Conservation (phyloP, 2,329 filamentous ascomycete genomes). For the Cladosporium sp. region DNA sequence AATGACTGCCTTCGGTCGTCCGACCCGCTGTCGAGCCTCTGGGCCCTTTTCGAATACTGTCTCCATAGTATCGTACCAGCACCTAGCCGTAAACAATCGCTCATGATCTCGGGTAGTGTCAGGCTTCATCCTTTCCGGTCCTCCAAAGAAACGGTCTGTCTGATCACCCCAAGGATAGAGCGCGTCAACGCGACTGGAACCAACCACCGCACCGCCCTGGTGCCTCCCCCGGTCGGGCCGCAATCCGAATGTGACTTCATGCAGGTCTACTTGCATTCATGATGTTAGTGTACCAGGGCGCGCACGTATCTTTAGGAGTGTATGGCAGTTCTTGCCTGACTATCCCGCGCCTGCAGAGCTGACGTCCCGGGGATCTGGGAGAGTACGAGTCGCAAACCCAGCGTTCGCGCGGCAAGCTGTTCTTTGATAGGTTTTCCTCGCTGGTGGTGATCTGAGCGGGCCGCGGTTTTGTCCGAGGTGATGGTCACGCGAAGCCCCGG, state of each 20-base stretch:
- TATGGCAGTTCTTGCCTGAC: slow-evolving; percentile 7
- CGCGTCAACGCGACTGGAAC: slow-evolving; percentile 18
- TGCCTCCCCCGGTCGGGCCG: slow-evolving; percentile 29
- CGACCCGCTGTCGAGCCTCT: not conserved
- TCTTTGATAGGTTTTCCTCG: slow-evolving; percentile 4
- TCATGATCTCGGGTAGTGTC: slow-evolving; percentile 3
- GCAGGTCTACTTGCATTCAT: slow-evolving; percentile 23
- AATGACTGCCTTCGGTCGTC: not conserved
- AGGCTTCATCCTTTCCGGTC: slow-evolving; percentile 18
- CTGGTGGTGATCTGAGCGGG: not conserved
- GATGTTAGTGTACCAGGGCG: slow-evolving; percentile 4
- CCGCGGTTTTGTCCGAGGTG: not conserved
- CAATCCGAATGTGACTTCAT: slow-evolving; percentile 23
- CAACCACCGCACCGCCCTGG: slow-evolving; percentile 29
- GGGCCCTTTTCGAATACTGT: not conserved
- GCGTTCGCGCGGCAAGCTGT: slow-evolving; percentile 17
- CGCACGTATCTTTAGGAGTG: not conserved
- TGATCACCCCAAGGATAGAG: slow-evolving; percentile 29
- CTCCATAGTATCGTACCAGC: slow-evolving; percentile 2
- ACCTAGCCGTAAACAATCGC: slow-evolving; percentile 10
- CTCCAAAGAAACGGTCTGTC: slow-evolving; percentile 25
- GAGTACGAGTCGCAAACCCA: slow-evolving; percentile 28
- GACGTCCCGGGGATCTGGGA: slow-evolving; percentile 10
- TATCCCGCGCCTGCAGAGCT: slow-evolving; percentile 8
- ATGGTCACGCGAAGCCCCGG: slow-evolving; percentile 5